Conservation (phyloP, 495 filamentous ascomycete species). For the Evernia prunastri region DNA sequence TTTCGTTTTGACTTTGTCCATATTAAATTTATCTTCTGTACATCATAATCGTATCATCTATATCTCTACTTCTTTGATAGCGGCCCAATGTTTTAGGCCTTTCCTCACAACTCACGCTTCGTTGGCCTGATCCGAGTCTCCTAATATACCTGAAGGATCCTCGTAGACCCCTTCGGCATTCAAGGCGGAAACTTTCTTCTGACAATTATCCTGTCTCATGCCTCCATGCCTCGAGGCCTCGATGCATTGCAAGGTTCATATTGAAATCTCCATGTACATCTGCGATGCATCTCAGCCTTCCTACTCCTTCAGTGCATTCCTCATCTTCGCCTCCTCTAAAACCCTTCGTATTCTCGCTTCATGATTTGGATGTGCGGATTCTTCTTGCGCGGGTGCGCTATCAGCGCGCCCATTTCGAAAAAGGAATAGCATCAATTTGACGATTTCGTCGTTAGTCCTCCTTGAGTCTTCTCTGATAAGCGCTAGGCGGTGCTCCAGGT, state of each 20-base stretch:
- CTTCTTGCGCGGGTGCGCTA: slow-evolving; percentile 26
- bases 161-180: neutral
- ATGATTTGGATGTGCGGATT: slow-evolving; percentile 34
- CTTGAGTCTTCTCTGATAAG: slow-evolving; percentile 27
- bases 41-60: neutral
- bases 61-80: neutral
- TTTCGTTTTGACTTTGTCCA: too few relatives aligned
- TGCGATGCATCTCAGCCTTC: slow-evolving; percentile 6
- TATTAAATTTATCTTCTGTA: too few relatives aligned
- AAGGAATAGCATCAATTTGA: slow-evolving; percentile 28
- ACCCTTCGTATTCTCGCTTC: slow-evolving; percentile 43
- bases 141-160: neutral
- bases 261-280: neutral
- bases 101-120: neutral
- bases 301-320: slow-evolving; percentile 39
- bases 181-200: neutral
- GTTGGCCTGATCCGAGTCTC: neutral
- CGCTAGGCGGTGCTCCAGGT: slow-evolving; percentile 41
- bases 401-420: slow-evolving; percentile 40
- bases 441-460: slow-evolving; percentile 29
- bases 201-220: slow-evolving; percentile 1
- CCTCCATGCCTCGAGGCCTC: too few relatives aligned
- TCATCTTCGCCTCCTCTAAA: slow-evolving; percentile 44
- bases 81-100: neutral
- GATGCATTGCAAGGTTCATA: slow-evolving; percentile 12